Base-by-base conservation (phyloP, 352 stramenopile species). In the Chrysophaeum taylorii region DNA sequence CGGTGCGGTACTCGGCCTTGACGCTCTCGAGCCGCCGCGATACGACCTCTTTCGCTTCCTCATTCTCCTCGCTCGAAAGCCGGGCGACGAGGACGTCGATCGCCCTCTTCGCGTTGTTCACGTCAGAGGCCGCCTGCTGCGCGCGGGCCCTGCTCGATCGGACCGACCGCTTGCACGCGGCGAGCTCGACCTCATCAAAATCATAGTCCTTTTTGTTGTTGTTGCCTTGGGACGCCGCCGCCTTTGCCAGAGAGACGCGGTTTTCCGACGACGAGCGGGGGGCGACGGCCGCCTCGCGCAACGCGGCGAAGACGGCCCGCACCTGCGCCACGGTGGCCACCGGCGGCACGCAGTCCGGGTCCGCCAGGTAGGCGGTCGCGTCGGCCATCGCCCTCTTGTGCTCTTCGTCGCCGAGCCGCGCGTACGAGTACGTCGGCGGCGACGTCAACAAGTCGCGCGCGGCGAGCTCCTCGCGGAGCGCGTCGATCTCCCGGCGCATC, bases 401-500 rank as follows among this genome's bases (percentile, higher is more conserved):
- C 0, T 70, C 60, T 16, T 45, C 73, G 0, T 62, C 69, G 0
- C 78, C 68, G 31, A 36, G 62, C 31, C 78, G 78, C 1, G 52
- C 35, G 54, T 83, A 73, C 27, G 79, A 0, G 81, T 75, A 35
- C 75, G 69, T 16, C 68, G 68, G 53, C 73, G 82, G 83, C 25
- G 76, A 75, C n/a, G 36, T 31, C 15, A 91, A 73, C 29, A 76
- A 78, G 73, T 89, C 85, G 63, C 86, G 79, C 74, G 89, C 76
- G 27, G 78, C 78, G 4, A 91, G 75, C 57, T 90, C 84, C 16
- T 78, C 72, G 18, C 82, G 79, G 23, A 89, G 74, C 29, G 75
- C 73, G 41, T 77, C 75, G 70, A 89, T 85, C 36, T 68, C 29
- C 2, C 1, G 23, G 21, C 31, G 63, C 70, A 37, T 75, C 35